Percentiles rank a stretch among this genome's conserved stretches.
These are phyloP conservation scores for Mycena polygramma DNA, from an alignment of 768 basidiomycete genomes.

Conservation along the genomic window DNA sequence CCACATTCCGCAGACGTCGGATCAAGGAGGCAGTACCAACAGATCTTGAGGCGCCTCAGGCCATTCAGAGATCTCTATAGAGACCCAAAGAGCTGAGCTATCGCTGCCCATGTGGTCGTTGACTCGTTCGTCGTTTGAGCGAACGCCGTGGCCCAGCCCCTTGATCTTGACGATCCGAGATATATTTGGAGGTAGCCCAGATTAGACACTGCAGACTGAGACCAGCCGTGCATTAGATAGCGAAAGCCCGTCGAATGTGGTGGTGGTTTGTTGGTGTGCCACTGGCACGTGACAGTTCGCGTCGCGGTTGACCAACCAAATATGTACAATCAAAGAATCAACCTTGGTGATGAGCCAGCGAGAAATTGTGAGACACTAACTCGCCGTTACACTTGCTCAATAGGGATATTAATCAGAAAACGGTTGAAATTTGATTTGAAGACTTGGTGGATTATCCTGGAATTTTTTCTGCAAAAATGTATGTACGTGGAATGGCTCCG, in stretches of 20 bases:
- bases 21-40: too few relatives aligned
- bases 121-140: not conserved
- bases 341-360: too few relatives aligned
- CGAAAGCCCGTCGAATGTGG: not conserved
- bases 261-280: not conserved
- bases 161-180: not conserved
- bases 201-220: not conserved
- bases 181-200: not conserved
- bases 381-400: not conserved
- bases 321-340: not conserved
- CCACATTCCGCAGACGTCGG: too few relatives aligned
- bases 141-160: not conserved
- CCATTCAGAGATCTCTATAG: too few relatives aligned
- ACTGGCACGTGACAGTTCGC: constrained; percentile 1
- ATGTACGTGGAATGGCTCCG: too few relatives aligned
- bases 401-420: not conserved
- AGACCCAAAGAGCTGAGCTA: too few relatives aligned
- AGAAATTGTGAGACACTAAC: not conserved
- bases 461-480: too few relatives aligned
- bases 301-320: not conserved
- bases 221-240: not conserved
- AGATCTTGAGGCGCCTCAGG: too few relatives aligned
- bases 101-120: not conserved
- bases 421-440: too few relatives aligned
- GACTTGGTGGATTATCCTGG: too few relatives aligned